phyloP scores from a whole-genome alignment of 2,329 filamentous ascomycete genomes.

The Alternaria triticina region DNA sequence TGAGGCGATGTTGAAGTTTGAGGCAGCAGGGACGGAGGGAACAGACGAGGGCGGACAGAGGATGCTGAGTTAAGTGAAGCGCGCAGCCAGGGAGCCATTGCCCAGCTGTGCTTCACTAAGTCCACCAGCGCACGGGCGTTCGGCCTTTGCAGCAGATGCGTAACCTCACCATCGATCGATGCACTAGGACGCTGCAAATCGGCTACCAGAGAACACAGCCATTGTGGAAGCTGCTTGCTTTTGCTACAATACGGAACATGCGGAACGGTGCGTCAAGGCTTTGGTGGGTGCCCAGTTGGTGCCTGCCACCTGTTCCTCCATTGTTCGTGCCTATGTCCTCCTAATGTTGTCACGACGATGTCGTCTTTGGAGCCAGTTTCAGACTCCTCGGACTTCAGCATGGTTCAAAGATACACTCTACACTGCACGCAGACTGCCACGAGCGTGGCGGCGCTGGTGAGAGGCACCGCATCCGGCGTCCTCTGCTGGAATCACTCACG shows the following conservation, averaged over 20 bases:
- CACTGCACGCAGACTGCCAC: neutral
- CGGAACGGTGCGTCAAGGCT: neutral
- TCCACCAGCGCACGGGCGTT: constrained; percentile 29
- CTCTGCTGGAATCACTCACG: constrained; percentile 11
- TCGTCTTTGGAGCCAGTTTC: neutral
- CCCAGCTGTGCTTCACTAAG: constrained; percentile 24
- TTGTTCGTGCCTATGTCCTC: constrained; percentile 17
- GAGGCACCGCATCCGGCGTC: neutral
- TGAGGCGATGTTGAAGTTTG: constrained; percentile 23
- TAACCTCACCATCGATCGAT: constrained; percentile 7
- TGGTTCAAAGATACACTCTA: neutral
- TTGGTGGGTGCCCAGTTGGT: neutral
- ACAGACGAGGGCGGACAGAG: constrained; percentile 31
- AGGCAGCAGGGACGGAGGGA: constrained; percentile 22
- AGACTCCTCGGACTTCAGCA: neutral
- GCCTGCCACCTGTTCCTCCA: constrained; percentile 11
- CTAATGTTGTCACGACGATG: constrained; percentile 6
- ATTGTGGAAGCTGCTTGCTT: neutral
- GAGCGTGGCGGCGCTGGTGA: neutral
- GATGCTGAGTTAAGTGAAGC: constrained; percentile 41
- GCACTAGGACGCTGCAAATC: neutral
- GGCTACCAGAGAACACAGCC: neutral
- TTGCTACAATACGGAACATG: neutral
- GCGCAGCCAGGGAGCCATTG: constrained; percentile 27
- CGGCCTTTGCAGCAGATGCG: constrained; percentile 30